phyloP scores from a whole-genome alignment of 352 stramenopile species.

The Plasmopara viticola region DNA sequence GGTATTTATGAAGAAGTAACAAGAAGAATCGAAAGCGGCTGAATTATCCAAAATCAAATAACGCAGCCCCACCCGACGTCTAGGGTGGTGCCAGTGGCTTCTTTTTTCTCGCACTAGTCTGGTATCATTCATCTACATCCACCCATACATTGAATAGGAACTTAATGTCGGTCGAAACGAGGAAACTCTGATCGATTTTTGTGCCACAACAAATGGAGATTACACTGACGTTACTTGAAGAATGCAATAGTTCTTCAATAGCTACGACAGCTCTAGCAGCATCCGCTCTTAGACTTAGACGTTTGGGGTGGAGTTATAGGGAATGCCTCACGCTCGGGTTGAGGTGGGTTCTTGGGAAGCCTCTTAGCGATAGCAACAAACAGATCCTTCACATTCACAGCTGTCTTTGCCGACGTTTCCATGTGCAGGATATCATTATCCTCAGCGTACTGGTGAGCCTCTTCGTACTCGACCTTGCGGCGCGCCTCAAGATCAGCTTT shows the following conservation, averaged over 20 bases:
- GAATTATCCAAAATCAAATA: constrained; percentile 28
- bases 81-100: constrained; percentile 4
- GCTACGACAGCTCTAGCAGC: constrained; percentile 53
- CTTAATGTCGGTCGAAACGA: constrained; percentile 10
- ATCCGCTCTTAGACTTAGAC: constrained; percentile 72
- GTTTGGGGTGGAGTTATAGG: constrained; percentile 71
- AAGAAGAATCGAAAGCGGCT: constrained; percentile 20
- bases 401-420: constrained; percentile 99
- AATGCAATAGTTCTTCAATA: constrained; percentile 12
- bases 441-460: constrained; percentile 97
- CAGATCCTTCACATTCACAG: constrained; percentile 98
- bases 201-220: constrained; percentile 18
- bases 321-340: constrained; percentile 80
- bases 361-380: constrained; percentile 96
- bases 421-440: constrained; percentile 99
- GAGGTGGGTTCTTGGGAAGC: constrained; percentile 76
- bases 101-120: constrained; percentile 8
- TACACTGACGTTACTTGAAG: constrained; percentile 24
- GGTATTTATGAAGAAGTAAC: neutral
- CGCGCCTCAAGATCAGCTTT: constrained; percentile 97
- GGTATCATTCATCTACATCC: constrained; percentile 8
- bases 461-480: constrained; percentile 95
- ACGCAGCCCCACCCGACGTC: neutral
- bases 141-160: constrained; percentile 12
- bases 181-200: constrained; percentile 9